Evolutionary conservation across 371 early-diverging fungal genomes (phyloP), one percentile per base, ranked within the genome.

Genomic region (Dichotomocladium elegans): DNA sequence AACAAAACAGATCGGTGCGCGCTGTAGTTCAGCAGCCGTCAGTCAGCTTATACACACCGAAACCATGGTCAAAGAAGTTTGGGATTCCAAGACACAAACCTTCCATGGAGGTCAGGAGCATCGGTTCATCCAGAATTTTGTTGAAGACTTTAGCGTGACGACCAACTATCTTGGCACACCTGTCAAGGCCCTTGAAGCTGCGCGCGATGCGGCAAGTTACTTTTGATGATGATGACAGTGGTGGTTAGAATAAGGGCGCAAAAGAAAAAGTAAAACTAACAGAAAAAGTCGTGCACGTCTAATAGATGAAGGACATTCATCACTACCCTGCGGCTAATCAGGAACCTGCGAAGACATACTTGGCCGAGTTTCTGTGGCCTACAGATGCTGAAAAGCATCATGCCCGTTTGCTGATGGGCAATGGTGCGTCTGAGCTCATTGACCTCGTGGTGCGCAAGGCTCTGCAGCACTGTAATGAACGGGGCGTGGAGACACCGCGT

Each of bases 21-120:
- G n/a, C n/a, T n/a, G n/a, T n/a, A n/a, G n/a, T n/a, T n/a, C n/a
- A n/a, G n/a, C n/a, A n/a, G n/a, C n/a, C n/a, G n/a, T n/a, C n/a
- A n/a, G n/a, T n/a, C n/a, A n/a, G n/a, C n/a, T n/a, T n/a, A n/a
- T n/a, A n/a, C n/a, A n/a, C n/a, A n/a, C n/a, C n/a, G n/a, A n/a
- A n/a, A n/a, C n/a, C n/a, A n/a, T n/a, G n/a, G n/a, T n/a, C n/a
- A n/a, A n/a, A n/a, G 56, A 56, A 29, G 71, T 70, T 22, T 91
- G 91, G 91, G 90, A 91, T 64, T 72, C 83, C 43, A 89, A 86
- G 66, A 81, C 85, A 31, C 91, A 91, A 71, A 86, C 91, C 57
- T 91, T 86, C 57, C 92, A 92, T 47, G 92, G 91, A 64, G 92
- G 92, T 42, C 92, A 92, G 60, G 92, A 92, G 62, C 92, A 91